These are phyloP conservation scores for Hortiboletus flavorubellus DNA, from an alignment of 768 basidiomycete genomes.

Conservation along the genomic window DNA sequence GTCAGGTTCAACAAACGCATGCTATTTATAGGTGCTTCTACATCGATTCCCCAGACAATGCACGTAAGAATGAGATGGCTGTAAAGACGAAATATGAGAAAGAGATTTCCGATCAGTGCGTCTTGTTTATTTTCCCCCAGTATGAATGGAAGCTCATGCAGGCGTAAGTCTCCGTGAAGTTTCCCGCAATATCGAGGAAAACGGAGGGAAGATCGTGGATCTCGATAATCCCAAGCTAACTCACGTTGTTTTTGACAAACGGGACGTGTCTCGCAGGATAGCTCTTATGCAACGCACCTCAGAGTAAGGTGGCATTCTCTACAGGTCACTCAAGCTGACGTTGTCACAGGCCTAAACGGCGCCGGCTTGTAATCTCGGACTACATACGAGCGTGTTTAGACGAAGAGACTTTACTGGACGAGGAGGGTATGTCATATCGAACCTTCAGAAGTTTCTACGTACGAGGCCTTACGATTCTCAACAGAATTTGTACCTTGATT, in stretches of 20 bases:
- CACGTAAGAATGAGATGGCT: conserved; percentile 57
- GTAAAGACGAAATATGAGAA: conserved; percentile 52
- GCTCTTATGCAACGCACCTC: conserved; percentile 70
- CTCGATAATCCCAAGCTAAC: conserved; percentile 79
- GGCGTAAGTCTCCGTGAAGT: conserved; percentile 52
- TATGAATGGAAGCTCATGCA: background rate
- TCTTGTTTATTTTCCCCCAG: background rate
- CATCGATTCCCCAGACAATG: conserved; percentile 78
- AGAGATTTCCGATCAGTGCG: conserved; percentile 54
- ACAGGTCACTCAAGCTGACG: conserved; percentile 7
- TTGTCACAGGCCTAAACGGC: conserved; percentile 65
- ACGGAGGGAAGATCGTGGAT: conserved; percentile 71
- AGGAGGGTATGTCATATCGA: conserved; percentile 52
- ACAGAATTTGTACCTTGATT: conserved; percentile 28
- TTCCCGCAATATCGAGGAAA: conserved; percentile 49
- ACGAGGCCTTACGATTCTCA: conserved; percentile 1
- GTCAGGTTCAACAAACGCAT: background rate
- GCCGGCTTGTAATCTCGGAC: conserved; percentile 73
- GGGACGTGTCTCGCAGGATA: conserved; percentile 69
- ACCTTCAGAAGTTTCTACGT: background rate
- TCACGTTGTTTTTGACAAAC: conserved; percentile 81
- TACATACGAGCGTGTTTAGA: conserved; percentile 78
- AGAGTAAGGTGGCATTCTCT: conserved; percentile 45
- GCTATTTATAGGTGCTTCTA: conserved; percentile 70
- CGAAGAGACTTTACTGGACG: conserved; percentile 80